phyloP scores from a whole-genome alignment of 257 asterid species.

The Oldenlandia corymbosa region DNA sequence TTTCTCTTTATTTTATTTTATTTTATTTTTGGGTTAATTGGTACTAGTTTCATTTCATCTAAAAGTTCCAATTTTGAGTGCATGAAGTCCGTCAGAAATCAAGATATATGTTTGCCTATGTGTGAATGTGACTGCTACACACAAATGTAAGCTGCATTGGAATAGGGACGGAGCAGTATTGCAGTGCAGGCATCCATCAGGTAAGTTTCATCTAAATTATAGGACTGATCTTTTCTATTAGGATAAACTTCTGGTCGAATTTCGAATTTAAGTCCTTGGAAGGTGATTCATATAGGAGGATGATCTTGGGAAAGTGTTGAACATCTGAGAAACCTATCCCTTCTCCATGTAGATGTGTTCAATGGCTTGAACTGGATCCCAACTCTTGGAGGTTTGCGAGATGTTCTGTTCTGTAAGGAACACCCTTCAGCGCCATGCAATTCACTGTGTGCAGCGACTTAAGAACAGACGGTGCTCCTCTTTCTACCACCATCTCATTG shows the following conservation, averaged over 20 bases:
- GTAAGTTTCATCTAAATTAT: no score
- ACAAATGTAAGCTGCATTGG: no score
- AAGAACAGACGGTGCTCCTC: background rate
- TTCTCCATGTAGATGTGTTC: background rate
- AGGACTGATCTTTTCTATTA: no score
- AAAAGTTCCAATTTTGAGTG: no score
- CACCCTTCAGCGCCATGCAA: background rate
- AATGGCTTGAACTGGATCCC: background rate
- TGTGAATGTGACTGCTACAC: no score
- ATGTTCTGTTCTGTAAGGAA: background rate
- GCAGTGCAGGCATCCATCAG: background rate
- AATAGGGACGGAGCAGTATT: background rate
- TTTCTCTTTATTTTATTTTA: no score
- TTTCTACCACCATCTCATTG: conserved; percentile 3
- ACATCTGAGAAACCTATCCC: background rate
- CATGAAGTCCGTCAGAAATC: background rate
- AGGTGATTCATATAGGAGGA: background rate
- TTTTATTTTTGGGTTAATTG: no score
- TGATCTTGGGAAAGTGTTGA: background rate
- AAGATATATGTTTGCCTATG: no score
- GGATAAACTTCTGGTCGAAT: background rate
- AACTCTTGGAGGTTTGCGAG: background rate
- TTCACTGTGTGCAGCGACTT: background rate
- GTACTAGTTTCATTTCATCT: no score
- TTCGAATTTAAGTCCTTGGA: background rate